Evolutionary conservation across 2,329 filamentous ascomycete genomes (phyloP), one percentile per base, ranked within the genome.

Genomic region (Talaromyces islandicus): DNA sequence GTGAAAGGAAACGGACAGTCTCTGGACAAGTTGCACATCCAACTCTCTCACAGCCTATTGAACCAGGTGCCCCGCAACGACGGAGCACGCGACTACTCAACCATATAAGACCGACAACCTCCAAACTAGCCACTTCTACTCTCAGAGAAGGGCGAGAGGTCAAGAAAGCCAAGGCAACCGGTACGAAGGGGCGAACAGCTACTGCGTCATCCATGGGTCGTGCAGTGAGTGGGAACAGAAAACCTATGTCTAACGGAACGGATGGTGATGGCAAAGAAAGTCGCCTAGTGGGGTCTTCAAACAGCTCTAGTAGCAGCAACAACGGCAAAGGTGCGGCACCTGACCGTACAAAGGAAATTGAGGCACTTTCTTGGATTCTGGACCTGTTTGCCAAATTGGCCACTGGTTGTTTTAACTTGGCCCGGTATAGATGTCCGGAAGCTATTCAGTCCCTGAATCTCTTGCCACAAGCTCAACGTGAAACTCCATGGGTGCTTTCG

Each of bases 401-500:
- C 17, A 85, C 83, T 29, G 93, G 90, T 0, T 95, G 93, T 73
- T 87, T 89, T 66, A 83, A 88, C 6, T 80, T 96, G 53, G 88
- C 88, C 14, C 88, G 88, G 54, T 99, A 91, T 71, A 87, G 89
- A 66, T 91, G 90, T 65, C 79, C 85, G 24, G 87, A 94, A 62
- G 90, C 94, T 1, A 78, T 97, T 53, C 84, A 89, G 62, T 81
- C 86, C 2, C 92, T 93, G 71, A 83, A 83, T 62, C 82, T 85
- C 0, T 78, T 99, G 21, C 87, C 91, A 1, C 78, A 84, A 30
- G 77, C 81, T 5, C 93, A 97, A 68, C 87, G 91, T 66, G 92
- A 96, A 63, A 96, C 93, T 1, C 91, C 94, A 1, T 97, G 92
- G 90, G 91, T 97, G 14, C 81, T 97, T 60, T 88, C 92, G 6